Conservation (phyloP, 192 early-diverging fungal species). For the Gaertneriomyces semiglobifer region DNA sequence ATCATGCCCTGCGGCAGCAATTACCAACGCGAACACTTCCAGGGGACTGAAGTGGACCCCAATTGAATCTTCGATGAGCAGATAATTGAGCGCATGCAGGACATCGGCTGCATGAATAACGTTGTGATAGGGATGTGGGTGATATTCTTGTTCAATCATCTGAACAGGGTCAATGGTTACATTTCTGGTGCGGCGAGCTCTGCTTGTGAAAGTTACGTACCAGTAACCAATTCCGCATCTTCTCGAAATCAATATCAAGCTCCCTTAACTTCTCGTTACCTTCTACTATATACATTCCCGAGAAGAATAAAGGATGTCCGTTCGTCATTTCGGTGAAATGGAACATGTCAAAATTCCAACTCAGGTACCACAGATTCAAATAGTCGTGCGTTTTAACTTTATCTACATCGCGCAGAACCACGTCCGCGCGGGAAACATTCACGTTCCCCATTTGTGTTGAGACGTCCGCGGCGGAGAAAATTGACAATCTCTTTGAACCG, state of each 20-base stretch:
- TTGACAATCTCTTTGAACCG: background rate
- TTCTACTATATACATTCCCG: conserved; percentile 38
- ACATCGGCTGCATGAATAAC: conserved; percentile 56
- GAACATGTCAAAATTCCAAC: conserved; percentile 43
- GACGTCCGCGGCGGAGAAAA: background rate
- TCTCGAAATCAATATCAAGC: conserved; percentile 34
- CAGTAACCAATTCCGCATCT: conserved; percentile 43
- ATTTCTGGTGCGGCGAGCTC: background rate
- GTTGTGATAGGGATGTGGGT: conserved; percentile 55
- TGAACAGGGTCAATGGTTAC: conserved; percentile 2
- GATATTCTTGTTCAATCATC: conserved; percentile 49
- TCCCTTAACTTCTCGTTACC: conserved; percentile 28
- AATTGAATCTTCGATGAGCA: conserved; percentile 36
- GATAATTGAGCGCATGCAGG: conserved; percentile 47
- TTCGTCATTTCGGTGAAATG: conserved; percentile 38
- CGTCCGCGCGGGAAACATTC: background rate
- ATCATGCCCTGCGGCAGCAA: conserved; percentile 52
- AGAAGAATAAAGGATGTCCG: conserved; percentile 45
- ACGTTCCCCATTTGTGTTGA: no score
- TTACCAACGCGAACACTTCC: conserved; percentile 37
- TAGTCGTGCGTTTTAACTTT: conserved; percentile 30
- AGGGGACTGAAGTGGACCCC: conserved; percentile 32
- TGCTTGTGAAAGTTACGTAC: conserved; percentile 25
- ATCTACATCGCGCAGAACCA: conserved; percentile 13
- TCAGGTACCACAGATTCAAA: conserved; percentile 28